phyloP scores from a whole-genome alignment of 768 basidiomycete genomes.

The Kwoniella pini region DNA sequence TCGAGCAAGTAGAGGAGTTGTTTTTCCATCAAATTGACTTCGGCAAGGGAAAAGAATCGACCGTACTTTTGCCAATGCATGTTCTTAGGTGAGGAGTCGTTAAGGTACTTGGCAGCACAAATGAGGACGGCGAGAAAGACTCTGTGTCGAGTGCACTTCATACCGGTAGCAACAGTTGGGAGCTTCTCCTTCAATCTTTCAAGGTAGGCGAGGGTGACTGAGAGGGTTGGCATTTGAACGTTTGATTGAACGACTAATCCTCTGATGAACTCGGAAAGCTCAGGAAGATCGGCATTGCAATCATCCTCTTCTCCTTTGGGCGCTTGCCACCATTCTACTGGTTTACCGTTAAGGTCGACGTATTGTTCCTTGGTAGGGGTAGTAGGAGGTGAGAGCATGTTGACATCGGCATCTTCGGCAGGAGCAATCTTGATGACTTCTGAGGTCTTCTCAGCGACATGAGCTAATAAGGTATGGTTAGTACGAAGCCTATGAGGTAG shows the following conservation, averaged over 20 bases:
- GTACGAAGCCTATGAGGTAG: not conserved
- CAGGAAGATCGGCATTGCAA: conserved; percentile 58
- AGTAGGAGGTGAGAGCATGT: conserved; percentile 60
- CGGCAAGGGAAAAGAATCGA: conserved; percentile 66
- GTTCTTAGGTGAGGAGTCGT: conserved; percentile 84
- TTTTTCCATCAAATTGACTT: conserved; percentile 92
- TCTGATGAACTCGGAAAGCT: conserved; percentile 80
- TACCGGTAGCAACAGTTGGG: conserved; percentile 77
- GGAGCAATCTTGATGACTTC: conserved; percentile 26
- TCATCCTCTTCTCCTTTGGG: conserved; percentile 35
- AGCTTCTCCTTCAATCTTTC: conserved; percentile 79
- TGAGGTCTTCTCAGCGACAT: conserved; percentile 21
- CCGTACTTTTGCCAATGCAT: conserved; percentile 82
- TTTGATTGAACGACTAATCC: conserved; percentile 77
- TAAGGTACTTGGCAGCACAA: conserved; percentile 93
- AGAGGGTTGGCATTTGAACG: conserved; percentile 85
- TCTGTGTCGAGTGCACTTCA: conserved; percentile 89
- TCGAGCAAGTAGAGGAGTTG: conserved; percentile 90
- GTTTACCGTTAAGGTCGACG: conserved; percentile 34
- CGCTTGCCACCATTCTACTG: conserved; percentile 54
- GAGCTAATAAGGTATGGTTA: conserved; percentile 5
- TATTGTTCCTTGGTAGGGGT: conserved; percentile 61
- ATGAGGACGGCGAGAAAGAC: conserved; percentile 96
- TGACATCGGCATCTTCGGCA: conserved; percentile 14
- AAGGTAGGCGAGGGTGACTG: conserved; percentile 88